A percentile compares a stretch with the other conserved stretches of the same genome.
Conservation (phyloP, 768 basidiomycete species). For the Amanita inopinata region DNA sequence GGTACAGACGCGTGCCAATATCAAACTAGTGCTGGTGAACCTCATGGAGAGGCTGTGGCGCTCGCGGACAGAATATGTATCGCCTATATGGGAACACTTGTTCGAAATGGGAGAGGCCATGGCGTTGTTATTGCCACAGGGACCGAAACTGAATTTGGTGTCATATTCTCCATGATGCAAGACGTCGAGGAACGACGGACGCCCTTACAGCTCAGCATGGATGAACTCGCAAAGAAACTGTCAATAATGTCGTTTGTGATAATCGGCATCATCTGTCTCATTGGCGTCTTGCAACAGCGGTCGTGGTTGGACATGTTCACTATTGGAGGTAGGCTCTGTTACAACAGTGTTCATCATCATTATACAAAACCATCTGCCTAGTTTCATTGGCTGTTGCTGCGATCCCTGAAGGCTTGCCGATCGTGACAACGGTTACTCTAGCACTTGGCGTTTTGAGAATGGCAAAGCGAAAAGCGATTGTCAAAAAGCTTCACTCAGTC, state of each 20-base stretch:
- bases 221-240: conserved; percentile 88
- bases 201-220: conserved; percentile 89
- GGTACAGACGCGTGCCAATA: conserved; percentile 42
- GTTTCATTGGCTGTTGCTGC: conserved; percentile 98
- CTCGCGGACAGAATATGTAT: conserved; percentile 83
- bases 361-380: conserved; percentile 20
- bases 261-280: conserved; percentile 87
- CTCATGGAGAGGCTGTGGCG: conserved; percentile 25
- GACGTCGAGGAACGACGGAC: conserved; percentile 91
- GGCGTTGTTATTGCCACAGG: conserved; percentile 88
- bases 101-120: conserved; percentile 77
- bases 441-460: conserved; percentile 91
- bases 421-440: conserved; percentile 95
- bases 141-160: conserved; percentile 84
- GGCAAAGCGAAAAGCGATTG: conserved; percentile 92
- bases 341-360: neutral
- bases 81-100: conserved; percentile 93
- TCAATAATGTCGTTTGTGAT: conserved; percentile 88
- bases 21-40: conserved; percentile 25
- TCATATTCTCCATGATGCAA: conserved; percentile 98
- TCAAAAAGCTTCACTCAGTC: conserved; percentile 93
- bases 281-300: conserved; percentile 78
- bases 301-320: conserved; percentile 98
- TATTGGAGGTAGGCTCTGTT: conserved; percentile 68
- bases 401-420: conserved; percentile 93